Evolutionary conservation across 352 stramenopile species (phyloP), one percentile per base, ranked within the genome.

Genomic region (Albugo laibachii): DNA sequence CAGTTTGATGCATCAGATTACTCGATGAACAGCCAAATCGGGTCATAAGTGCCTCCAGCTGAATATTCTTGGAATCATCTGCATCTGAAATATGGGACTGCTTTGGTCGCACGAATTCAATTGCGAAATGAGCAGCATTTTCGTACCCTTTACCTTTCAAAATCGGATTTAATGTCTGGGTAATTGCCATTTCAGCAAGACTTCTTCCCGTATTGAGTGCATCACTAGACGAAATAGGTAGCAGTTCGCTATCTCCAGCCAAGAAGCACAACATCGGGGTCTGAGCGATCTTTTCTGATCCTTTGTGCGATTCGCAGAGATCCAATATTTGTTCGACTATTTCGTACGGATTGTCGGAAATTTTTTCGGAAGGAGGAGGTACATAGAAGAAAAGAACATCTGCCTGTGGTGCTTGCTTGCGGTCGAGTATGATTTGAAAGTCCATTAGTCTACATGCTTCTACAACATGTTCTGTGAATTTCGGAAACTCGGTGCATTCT

Each of bases 131-230:
- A 10, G 66, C 65, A 24, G 83, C 51, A 0, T 66, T 72, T 27
- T 57, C 48, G 53, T 80, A 84, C 18, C 56, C 43, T 1, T 61
- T 69, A 1, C 56, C 48, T 19, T 63, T 47, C 12, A 78, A 60
- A 49, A 70, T 49, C 18, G 62, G 72, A 15, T 61, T 58, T 13
- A 91, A 62, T 34, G 78, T 57, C 46, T 85, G 77, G 5, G 74
- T 80, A 47, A 87, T 80, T 18, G 74, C 77, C 52, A 91, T 84
- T 45, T 73, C 74, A 47, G 72, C 84, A 8, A 91, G 57, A 13
- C 73, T 72, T 20, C 77, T 61, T 39, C 73, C 24, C 0, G 64
- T 55, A 48, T 84, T 73, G 2, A 59, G 53, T 40, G 85, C 77
- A 19, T 69, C 62, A 18, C 59, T 65, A 15, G 53, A 53, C 0